Evolutionary conservation across 176 grass and related monocot species (phyloP).

Genomic region (Paspalum notatum): DNA sequence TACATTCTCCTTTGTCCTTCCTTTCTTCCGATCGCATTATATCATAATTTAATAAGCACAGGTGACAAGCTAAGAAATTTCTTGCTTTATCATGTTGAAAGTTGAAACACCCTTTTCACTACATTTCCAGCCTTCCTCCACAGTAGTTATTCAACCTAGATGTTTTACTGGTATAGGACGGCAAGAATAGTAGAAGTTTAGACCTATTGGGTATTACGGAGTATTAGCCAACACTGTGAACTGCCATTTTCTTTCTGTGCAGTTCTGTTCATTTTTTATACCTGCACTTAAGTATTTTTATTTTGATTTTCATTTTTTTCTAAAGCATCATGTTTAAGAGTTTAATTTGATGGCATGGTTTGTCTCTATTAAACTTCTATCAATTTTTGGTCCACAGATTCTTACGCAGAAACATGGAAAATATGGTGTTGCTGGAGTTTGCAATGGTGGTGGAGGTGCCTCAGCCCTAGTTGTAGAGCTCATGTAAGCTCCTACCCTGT

Average conservation of each 20-base stretch:
- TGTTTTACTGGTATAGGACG: not conserved
- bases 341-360: not conserved
- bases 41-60: not conserved
- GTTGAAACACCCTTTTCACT: not conserved
- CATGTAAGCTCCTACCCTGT: slow-evolving; percentile 53
- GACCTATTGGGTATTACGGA: not conserved
- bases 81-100: slow-evolving; percentile 9
- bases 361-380: slow-evolving; percentile 5
- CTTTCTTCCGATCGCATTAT: not conserved
- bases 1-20: not conserved
- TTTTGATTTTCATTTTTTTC: not conserved
- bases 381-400: slow-evolving; percentile 48
- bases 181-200: not conserved
- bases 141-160: not conserved
- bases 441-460: slow-evolving; percentile 92
- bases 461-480: slow-evolving; percentile 83
- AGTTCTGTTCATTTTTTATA: not conserved
- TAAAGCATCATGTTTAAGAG: not conserved
- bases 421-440: slow-evolving; percentile 87
- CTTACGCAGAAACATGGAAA: slow-evolving; percentile 78
- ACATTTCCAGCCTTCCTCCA: not conserved
- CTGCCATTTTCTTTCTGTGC: not conserved
- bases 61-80: not conserved
- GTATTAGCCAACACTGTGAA: no score
- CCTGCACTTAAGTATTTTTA: not conserved